Evolutionary conservation across 768 basidiomycete genomes (phyloP), one percentile per base, ranked within the genome.

Genomic region (Terana coerulea): DNA sequence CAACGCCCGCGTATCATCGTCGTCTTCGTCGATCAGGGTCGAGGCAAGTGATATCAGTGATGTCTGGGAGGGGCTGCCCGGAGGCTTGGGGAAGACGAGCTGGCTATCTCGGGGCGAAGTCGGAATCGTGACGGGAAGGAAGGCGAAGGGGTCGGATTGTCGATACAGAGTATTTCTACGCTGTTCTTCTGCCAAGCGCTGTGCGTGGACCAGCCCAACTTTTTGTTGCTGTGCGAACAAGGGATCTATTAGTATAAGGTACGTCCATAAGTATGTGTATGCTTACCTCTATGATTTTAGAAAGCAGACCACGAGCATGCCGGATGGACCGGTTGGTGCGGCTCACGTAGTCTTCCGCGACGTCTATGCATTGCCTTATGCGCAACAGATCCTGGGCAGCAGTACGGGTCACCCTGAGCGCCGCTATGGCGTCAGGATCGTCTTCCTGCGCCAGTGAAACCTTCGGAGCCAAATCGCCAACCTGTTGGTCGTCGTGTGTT

Each of bases 1-100:
- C 30, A 87, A 70, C 24, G 75, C 72, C 30, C 78, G 76, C 10
- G 73, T 76, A 53, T 88, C 88, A 42, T 87, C 86, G 36, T 85
- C 85, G 55, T 81, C 82, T 43, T 77, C 78, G 41, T 78, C 78
- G 1, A 75, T 75, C 3, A 78, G 57, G 0, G 79, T 79, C 3
- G 71, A 72, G 5, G 77, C 69, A 26, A 80, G 61, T 3, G 84
- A 80, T n/a, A 72, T 52, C 30, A 64, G 55, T 24, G 71, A 70
- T n/a, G 72, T 67, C 42, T 69, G 56, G 28, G 68, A 59, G 11
- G 70, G 67, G 37, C 53, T 24, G 53, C 26, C 64, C 59, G 28
- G 44, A 21, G 56, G 54, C n/a, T 49, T 45, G 8, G 55, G 58
- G 42, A 54, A 57, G 47, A 51, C 33, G 35, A 53, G 48, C 34